Evolutionary conservation across 1,284 basidiomycete species (phyloP).

Genomic region (Polyporus tsugae): DNA sequence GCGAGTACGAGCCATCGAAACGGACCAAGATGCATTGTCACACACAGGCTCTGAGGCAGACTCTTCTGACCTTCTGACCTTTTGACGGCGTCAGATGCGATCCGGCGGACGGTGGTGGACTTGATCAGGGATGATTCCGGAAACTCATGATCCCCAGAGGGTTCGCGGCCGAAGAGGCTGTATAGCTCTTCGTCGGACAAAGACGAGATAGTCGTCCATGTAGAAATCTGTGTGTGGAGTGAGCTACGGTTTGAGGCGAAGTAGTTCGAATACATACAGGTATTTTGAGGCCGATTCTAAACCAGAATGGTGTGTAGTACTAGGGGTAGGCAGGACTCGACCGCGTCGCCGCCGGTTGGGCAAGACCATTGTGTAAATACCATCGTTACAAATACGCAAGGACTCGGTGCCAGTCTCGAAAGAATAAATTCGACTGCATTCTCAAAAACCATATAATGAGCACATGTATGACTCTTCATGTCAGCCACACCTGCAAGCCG

Average conservation of each 20-base stretch:
- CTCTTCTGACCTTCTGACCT: not conserved
- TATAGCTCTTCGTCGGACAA: constrained; percentile 1
- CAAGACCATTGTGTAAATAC: too few species aligned
- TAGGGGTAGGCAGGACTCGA: too few species aligned
- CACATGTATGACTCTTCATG: not conserved
- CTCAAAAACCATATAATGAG: too few species aligned
- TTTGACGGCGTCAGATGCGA: constrained; percentile 8
- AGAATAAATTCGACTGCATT: too few species aligned
- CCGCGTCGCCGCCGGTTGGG: too few species aligned
- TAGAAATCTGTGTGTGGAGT: not conserved
- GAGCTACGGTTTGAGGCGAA: too few species aligned
- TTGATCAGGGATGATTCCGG: not conserved
- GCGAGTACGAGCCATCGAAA: constrained; percentile 32
- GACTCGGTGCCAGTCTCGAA: too few species aligned
- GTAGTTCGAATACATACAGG: too few species aligned
- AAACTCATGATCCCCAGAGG: not conserved
- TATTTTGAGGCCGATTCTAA: too few species aligned
- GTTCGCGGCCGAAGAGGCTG: not conserved
- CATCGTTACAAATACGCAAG: too few species aligned
- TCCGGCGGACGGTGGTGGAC: not conserved
- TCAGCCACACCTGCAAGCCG: not conserved
- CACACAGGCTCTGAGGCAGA: not conserved
- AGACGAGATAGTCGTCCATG: not conserved
- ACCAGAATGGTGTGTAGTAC: too few species aligned
- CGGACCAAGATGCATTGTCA: constrained; percentile 2